Evolutionary conservation across 768 basidiomycete species (phyloP).

Genomic region (Podaxis sp.): DNA sequence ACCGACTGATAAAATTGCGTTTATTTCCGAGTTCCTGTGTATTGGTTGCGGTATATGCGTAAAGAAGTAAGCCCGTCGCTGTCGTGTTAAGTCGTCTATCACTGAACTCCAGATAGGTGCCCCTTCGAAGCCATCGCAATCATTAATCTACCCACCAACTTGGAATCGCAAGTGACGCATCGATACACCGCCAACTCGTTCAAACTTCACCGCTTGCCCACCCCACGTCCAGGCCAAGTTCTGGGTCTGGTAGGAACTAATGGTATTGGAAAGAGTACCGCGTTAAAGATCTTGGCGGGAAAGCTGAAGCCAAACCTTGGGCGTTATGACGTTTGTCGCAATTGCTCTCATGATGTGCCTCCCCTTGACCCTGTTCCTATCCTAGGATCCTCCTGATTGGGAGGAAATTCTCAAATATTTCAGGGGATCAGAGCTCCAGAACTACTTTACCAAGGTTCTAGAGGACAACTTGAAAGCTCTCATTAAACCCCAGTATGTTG

Average conservation of each 20-base stretch:
- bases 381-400: constrained; percentile 96
- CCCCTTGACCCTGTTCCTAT: constrained; percentile 6
- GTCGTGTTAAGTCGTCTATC: not conserved
- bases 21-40: constrained; percentile 98
- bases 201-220: constrained; percentile 97
- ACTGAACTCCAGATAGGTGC: constrained; percentile 54
- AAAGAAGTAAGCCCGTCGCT: constrained; percentile 74
- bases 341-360: not conserved
- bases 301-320: constrained; percentile 98
- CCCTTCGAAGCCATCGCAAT: constrained; percentile 99
- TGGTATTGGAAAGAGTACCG: constrained; percentile 99
- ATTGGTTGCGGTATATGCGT: constrained; percentile 99
- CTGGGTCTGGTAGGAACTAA: constrained; percentile 99
- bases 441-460: constrained; percentile 98
- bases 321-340: constrained; percentile 78
- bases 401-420: constrained; percentile 98
- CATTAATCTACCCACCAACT: constrained; percentile 97
- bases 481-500: constrained; percentile 99
- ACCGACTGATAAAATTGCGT: constrained; percentile 93
- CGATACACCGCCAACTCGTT: constrained; percentile 98
- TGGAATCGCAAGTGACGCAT: constrained; percentile 95
- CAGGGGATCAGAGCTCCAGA: constrained; percentile 97
- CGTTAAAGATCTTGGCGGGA: constrained; percentile 93
- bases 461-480: constrained; percentile 98
- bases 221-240: constrained; percentile 95